Base-by-base conservation (phyloP, 2,329 filamentous ascomycete genomes). In the Didymella pomorum region DNA sequence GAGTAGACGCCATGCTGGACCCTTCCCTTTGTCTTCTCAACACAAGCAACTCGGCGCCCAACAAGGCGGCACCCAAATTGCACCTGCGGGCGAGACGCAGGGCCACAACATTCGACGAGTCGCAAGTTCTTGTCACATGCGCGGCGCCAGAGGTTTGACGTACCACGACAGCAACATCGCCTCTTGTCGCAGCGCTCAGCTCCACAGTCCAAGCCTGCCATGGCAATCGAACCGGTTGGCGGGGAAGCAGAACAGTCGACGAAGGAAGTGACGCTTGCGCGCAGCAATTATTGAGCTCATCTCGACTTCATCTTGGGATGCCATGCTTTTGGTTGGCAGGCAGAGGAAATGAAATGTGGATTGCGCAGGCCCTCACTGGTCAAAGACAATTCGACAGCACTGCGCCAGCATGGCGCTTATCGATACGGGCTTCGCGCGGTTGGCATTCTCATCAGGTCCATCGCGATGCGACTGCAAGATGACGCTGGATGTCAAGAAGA, bases 281-380 rank as follows among this genome's bases (percentile, higher is more conserved):
- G 66, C 61, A 63, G 56, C 48, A 60, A 0, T 50, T 64, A 61
- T 71, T 67, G 66, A 66, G 59, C 50, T 69, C 67, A 69, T 68
- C 51, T 65, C 63, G 62, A 58, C 50, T 49, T 51, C 52, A 56
- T 55, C 48, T 55, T 54, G 55, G 42, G 41, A 41, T 61, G 57
- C 48, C 51, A 52, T 58, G 49, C 48, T 58, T 66, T 54, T 53
- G 58, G 65, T 69, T 70, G 70, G 67, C 52, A 60, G 54, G 37
- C 29, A 42, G 14, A 58, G 67, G 69, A 73, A 67, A 73, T 73
- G 69, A 68, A 60, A 62, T 66, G 67, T 71, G 70, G 71, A 58
- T 56, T 29, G 52, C 56, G 56, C 48, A 57, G 44, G 29, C 54
- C 49, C 45, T 63, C 47, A 67, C 56, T 71, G 66, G 71, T 55